Evolutionary conservation across 176 grass and related monocot genomes (phyloP).

Genomic region (Avena atlantica): DNA sequence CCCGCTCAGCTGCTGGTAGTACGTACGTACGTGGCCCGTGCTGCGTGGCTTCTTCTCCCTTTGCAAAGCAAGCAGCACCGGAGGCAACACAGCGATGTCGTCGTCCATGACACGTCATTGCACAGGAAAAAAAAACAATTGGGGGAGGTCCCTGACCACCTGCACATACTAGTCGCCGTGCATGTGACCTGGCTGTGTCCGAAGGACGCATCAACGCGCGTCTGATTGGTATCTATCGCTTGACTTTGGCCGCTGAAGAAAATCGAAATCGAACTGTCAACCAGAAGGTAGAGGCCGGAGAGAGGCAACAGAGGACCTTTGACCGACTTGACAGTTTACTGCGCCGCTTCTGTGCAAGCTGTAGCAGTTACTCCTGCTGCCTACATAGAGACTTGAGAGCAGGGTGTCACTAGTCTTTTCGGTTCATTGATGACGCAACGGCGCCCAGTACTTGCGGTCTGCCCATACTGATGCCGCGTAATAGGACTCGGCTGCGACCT

Average conservation of each 20-base stretch:
- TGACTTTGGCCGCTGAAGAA: background rate
- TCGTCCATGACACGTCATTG: background rate
- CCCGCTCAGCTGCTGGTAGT: background rate
- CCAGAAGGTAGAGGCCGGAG: background rate
- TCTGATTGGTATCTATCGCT: background rate
- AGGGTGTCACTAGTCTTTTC: conserved; percentile 38
- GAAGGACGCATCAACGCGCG: background rate
- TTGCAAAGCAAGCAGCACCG: background rate
- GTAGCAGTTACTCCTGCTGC: conserved; percentile 31
- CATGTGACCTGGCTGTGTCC: background rate
- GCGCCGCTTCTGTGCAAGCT: background rate
- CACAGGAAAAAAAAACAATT: background rate
- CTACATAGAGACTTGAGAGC: conserved; percentile 49
- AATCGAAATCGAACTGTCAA: background rate
- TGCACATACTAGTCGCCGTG: background rate
- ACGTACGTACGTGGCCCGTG: background rate
- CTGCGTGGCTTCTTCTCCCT: too few relatives aligned
- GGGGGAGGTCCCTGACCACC: background rate
- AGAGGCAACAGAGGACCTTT: background rate
- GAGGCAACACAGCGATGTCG: background rate
- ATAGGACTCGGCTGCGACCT: background rate
- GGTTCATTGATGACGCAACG: background rate
- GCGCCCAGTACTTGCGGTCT: background rate
- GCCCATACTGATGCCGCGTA: background rate
- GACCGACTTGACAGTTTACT: conserved; percentile 29